Conservation (phyloP, 2,329 filamentous ascomycete species). For the Fusarium sp. region DNA sequence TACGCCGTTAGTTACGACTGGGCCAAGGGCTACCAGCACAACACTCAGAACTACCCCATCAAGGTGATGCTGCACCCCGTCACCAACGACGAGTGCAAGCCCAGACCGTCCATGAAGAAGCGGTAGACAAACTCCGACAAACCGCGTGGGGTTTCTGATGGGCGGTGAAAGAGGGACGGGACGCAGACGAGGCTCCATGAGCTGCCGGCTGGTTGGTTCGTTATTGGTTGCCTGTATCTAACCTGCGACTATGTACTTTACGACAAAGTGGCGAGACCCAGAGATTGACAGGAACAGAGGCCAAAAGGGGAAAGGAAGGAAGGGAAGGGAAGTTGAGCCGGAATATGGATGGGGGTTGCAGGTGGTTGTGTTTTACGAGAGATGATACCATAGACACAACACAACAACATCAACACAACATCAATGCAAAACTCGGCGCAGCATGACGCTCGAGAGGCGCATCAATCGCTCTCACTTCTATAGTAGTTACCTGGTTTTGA, state of each 20-base stretch:
- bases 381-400: constrained; percentile 45
- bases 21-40: constrained; percentile 93
- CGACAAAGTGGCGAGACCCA: constrained; percentile 5
- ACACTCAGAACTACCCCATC: constrained; percentile 78
- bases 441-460: constrained; percentile 3
- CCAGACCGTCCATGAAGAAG: constrained; percentile 70
- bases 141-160: not conserved
- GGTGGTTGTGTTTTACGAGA: constrained; percentile 44
- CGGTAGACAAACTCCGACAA: constrained; percentile 53
- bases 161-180: not conserved
- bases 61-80: constrained; percentile 91
- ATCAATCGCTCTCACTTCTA: constrained; percentile 1
- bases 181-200: not conserved
- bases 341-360: constrained; percentile 7
- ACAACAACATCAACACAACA: constrained; percentile 34
- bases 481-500: constrained; percentile 4
- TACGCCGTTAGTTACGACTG: constrained; percentile 97
- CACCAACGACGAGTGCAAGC: constrained; percentile 71
- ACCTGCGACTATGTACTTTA: constrained; percentile 30
- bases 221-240: constrained; percentile 33
- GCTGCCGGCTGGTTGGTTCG: constrained; percentile 4
- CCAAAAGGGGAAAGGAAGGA: constrained; percentile 6
- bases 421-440: constrained; percentile 11
- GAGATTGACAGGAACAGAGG: constrained; percentile 24
- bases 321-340: constrained; percentile 18